Percentiles rank a stretch among this genome's conserved stretches.
These are phyloP conservation scores for Linderina pennispora DNA, from an alignment of 192 early-diverging fungal species.

Conservation along the genomic window DNA sequence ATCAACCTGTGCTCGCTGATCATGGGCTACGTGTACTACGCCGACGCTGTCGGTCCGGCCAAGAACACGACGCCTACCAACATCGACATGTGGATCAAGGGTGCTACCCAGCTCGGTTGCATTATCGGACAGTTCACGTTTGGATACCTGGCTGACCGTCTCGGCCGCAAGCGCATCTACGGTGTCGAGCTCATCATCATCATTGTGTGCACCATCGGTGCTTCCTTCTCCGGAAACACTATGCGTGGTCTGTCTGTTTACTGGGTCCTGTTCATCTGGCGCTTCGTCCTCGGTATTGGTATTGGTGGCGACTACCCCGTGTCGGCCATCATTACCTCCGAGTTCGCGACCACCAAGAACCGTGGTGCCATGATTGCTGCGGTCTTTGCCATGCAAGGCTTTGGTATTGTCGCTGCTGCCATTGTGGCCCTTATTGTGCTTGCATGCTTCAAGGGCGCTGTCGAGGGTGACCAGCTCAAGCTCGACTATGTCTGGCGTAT, in stretches of 20 bases:
- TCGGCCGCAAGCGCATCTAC: constrained; percentile 88
- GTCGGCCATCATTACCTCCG: constrained; percentile 86
- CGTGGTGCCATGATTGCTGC: constrained; percentile 87
- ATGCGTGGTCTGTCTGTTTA: constrained; percentile 58
- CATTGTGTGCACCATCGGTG: constrained; percentile 76
- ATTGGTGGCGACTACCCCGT: constrained; percentile 93
- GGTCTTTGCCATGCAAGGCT: constrained; percentile 91
- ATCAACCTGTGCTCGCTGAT: constrained; percentile 83
- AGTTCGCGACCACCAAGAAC: constrained; percentile 72
- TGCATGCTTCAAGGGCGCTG: constrained; percentile 57
- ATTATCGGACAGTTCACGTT: constrained; percentile 85
- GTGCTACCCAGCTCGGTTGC: constrained; percentile 79
- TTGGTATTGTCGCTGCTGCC: constrained; percentile 77
- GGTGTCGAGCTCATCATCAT: constrained; percentile 87
- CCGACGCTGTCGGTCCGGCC: constrained; percentile 14
- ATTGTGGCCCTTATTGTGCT: constrained; percentile 66
- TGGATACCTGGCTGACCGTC: constrained; percentile 77
- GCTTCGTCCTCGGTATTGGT: constrained; percentile 85
- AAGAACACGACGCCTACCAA: constrained; percentile 50
- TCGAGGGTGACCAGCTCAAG: constrained; percentile 53
- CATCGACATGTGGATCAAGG: constrained; percentile 82
- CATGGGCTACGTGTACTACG: constrained; percentile 66
- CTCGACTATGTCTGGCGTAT: constrained; percentile 88
- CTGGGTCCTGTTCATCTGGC: constrained; percentile 73
- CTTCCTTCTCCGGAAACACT: constrained; percentile 58